These are phyloP conservation scores for Acephala macrosclerotiorum DNA, from an alignment of 2,329 filamentous ascomycete species.

Conservation along the genomic window DNA sequence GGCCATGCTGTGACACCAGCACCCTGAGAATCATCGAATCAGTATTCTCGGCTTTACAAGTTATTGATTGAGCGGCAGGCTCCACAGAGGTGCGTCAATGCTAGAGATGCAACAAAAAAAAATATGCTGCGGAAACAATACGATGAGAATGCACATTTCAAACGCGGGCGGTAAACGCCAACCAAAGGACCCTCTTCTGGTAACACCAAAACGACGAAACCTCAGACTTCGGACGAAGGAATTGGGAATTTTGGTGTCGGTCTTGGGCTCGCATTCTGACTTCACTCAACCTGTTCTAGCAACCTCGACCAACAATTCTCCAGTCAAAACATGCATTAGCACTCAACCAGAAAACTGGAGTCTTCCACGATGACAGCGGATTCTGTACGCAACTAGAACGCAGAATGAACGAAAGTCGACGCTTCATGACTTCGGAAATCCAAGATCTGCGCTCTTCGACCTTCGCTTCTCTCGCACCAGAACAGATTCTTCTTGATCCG, in stretches of 20 bases:
- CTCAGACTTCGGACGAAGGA: not conserved
- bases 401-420: too few species aligned
- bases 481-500: not conserved
- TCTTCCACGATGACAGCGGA: not conserved
- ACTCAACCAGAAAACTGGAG: not conserved
- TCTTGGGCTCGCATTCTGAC: too few species aligned
- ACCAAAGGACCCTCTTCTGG: not conserved
- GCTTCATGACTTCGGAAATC: too few species aligned
- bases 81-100: conserved; percentile 27
- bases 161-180: not conserved
- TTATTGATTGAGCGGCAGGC: conserved; percentile 12
- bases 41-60: not conserved
- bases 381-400: not conserved
- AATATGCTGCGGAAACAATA: conserved; percentile 6
- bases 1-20: conserved; percentile 5
- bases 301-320: too few species aligned
- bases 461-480: not conserved
- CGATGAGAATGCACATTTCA: not conserved
- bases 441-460: not conserved
- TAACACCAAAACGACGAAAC: not conserved
- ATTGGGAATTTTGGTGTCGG: not conserved
- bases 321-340: too few species aligned
- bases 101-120: conserved; percentile 27
- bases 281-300: not conserved
- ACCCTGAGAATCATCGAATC: not conserved